Conservation (phyloP, 1,139 yeast species). For the Eremothecium coryli region DNA sequence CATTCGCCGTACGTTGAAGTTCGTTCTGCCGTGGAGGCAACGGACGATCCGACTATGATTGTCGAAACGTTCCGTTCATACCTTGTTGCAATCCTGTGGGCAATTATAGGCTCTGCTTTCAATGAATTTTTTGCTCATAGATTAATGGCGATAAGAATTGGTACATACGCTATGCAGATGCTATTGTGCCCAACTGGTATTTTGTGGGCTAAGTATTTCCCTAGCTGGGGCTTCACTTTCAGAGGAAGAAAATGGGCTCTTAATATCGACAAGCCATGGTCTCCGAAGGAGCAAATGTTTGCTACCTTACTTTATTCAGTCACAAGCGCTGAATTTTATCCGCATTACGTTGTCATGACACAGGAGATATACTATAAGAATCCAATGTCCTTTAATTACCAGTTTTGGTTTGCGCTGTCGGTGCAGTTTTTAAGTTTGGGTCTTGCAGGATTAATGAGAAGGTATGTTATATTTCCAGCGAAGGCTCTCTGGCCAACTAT, state of each 20-base stretch:
- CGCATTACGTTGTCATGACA: slow-evolving; percentile 37
- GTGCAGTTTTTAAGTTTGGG: slow-evolving; percentile 57
- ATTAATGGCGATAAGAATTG: slow-evolving; percentile 41
- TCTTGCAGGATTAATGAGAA: slow-evolving; percentile 52
- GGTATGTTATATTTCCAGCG: slow-evolving; percentile 48
- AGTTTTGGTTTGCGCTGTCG: slow-evolving; percentile 41
- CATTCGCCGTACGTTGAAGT: slow-evolving; percentile 61
- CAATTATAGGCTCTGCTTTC: slow-evolving; percentile 45
- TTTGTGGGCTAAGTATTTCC: slow-evolving; percentile 34
- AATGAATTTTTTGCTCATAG: slow-evolving; percentile 53
- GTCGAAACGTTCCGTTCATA: slow-evolving; percentile 53
- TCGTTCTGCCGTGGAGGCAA: slow-evolving; percentile 46
- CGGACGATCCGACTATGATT: slow-evolving; percentile 41
- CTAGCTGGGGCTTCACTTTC: slow-evolving; percentile 40
- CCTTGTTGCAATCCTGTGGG: slow-evolving; percentile 47
- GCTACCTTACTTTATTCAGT: slow-evolving; percentile 41
- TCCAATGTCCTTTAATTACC: slow-evolving; percentile 42
- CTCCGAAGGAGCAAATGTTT: slow-evolving; percentile 60
- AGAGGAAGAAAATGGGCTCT: slow-evolving; percentile 35
- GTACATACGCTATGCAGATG: slow-evolving; percentile 45
- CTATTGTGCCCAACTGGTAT: slow-evolving; percentile 51
- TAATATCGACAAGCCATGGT: slow-evolving; percentile 54
- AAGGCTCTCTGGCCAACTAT: slow-evolving; percentile 50
- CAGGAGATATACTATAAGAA: slow-evolving; percentile 38
- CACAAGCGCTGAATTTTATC: slow-evolving; percentile 38